Percentiles rank a stretch among this genome's conserved stretches.
Conservation (phyloP, 2,329 filamentous ascomycete species). For the Scleromitrula shiraiana region DNA sequence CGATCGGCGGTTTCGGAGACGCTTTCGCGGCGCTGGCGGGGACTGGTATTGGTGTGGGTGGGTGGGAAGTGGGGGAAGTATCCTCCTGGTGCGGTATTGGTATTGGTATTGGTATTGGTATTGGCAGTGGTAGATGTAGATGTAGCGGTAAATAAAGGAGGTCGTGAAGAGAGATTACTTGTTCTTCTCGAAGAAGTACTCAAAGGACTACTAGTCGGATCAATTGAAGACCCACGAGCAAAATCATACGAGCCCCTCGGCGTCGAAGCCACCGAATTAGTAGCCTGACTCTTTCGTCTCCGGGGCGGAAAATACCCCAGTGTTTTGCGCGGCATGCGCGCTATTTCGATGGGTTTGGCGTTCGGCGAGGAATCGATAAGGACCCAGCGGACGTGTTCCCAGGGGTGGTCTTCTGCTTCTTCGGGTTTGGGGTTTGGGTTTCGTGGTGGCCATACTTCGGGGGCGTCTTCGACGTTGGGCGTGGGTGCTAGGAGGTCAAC, state of each 20-base stretch:
- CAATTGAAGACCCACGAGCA: slow-evolving; percentile 15
- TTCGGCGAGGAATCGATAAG: slow-evolving; percentile 60
- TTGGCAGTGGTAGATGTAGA: no score
- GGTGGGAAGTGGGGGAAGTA: slow-evolving; percentile 27
- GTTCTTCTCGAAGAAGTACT: slow-evolving; percentile 21
- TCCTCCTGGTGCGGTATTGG: slow-evolving; percentile 17
- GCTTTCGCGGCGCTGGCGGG: slow-evolving; percentile 26
- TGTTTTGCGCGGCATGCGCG: slow-evolving; percentile 68
- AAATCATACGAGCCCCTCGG: slow-evolving; percentile 36
- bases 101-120: no score
- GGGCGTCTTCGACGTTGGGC: slow-evolving; percentile 32
- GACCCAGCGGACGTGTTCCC: slow-evolving; percentile 88
- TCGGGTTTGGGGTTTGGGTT: slow-evolving; percentile 19
- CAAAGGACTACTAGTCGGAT: slow-evolving; percentile 16
- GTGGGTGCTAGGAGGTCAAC: slow-evolving; percentile 46
- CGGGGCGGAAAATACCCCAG: slow-evolving; percentile 90
- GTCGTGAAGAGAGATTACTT: slow-evolving; percentile 19
- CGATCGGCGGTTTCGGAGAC: slow-evolving; percentile 32
- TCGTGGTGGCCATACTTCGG: slow-evolving; percentile 24
- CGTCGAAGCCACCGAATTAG: slow-evolving; percentile 57
- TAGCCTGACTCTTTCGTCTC: slow-evolving; percentile 60
- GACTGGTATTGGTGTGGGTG: no score
- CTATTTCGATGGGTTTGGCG: slow-evolving; percentile 70
- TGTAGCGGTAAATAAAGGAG: slow-evolving; percentile 16
- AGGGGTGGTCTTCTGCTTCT: slow-evolving; percentile 48